A percentile compares a stretch with the other conserved stretches of the same genome.
These are phyloP conservation scores for Diaporthe citri DNA, from an alignment of 2,329 filamentous ascomycete genomes.

Conservation along the genomic window DNA sequence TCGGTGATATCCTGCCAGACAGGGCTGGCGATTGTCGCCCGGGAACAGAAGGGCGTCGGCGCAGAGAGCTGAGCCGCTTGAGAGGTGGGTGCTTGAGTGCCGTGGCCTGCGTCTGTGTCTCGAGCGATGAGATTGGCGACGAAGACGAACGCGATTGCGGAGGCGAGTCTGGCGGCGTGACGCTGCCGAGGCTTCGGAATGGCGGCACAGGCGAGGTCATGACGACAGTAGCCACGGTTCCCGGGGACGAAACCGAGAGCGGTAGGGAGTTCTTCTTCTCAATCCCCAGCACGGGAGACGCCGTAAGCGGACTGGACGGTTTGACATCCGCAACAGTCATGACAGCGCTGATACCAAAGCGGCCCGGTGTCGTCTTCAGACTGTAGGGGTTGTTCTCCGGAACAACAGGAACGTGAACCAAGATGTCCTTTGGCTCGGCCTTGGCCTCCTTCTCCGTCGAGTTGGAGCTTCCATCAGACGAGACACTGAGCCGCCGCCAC, in stretches of 20 bases:
- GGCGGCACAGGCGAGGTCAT: slow-evolving; percentile 31
- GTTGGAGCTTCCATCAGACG: slow-evolving; percentile 27
- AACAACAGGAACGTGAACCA: neutral
- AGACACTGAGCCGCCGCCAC: slow-evolving; percentile 35
- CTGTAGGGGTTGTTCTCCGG: neutral
- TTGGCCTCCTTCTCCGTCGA: slow-evolving; percentile 35
- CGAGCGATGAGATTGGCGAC: slow-evolving; percentile 32
- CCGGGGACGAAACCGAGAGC: slow-evolving; percentile 26
- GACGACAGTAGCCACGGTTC: slow-evolving; percentile 25
- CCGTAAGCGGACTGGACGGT: slow-evolving; percentile 14
- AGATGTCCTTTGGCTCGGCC: slow-evolving; percentile 42
- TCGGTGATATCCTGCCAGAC: slow-evolving; percentile 9
- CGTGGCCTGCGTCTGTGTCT: slow-evolving; percentile 14
- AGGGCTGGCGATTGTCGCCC: slow-evolving; percentile 13
- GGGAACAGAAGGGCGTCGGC: neutral
- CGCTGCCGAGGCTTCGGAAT: slow-evolving; percentile 16
- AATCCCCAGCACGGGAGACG: neutral
- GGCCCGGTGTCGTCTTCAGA: neutral
- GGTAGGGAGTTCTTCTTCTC: slow-evolving; percentile 22
- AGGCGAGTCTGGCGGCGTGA: slow-evolving; percentile 38
- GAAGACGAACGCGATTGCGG: slow-evolving; percentile 12
- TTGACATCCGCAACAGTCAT: slow-evolving; percentile 38
- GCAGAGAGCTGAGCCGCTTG: slow-evolving; percentile 29
- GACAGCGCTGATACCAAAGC: slow-evolving; percentile 28
- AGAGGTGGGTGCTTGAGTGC: slow-evolving; percentile 23